Evolutionary conservation across 371 early-diverging fungal genomes (phyloP).

Genomic region (Saksenaea oblongispora): DNA sequence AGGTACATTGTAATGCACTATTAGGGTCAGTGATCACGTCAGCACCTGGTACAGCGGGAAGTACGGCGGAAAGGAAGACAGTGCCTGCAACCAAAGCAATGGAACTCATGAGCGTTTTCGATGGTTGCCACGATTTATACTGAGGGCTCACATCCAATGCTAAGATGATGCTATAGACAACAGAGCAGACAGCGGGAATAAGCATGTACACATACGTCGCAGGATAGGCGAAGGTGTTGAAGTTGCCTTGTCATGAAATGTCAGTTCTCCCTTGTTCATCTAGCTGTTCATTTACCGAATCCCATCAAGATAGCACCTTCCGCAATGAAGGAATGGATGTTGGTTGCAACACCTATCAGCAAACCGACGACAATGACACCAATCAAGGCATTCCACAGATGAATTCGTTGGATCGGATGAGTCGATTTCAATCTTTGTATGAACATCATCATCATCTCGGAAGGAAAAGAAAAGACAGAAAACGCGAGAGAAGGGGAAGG

Average conservation of each 20-base stretch:
- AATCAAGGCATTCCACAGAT: constrained; percentile 13
- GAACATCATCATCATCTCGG: neutral
- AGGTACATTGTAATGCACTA: constrained; percentile 29
- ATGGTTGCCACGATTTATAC: constrained; percentile 43
- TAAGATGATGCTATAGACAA: constrained; percentile 35
- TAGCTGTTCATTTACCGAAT: constrained; percentile 28
- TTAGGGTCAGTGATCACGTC: constrained; percentile 39
- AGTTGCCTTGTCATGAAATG: constrained; percentile 25
- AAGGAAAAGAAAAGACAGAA: neutral
- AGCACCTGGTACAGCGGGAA: constrained; percentile 36
- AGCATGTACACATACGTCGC: constrained; percentile 49
- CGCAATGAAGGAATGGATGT: constrained; percentile 29
- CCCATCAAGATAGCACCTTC: constrained; percentile 32
- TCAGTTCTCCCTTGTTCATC: neutral
- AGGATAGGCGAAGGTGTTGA: constrained; percentile 40
- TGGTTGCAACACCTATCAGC: constrained; percentile 23
- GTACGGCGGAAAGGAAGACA: constrained; percentile 28
- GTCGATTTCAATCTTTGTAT: neutral
- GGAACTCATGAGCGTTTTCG: constrained; percentile 29
- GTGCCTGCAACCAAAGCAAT: constrained; percentile 25
- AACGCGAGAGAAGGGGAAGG: too few species aligned
- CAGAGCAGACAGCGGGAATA: constrained; percentile 29
- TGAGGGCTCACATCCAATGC: constrained; percentile 34
- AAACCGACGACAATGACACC: constrained; percentile 14
- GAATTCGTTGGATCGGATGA: constrained; percentile 19